phyloP scores from a whole-genome alignment of 352 stramenopile species.

The Phytophthora agathidicida region DNA sequence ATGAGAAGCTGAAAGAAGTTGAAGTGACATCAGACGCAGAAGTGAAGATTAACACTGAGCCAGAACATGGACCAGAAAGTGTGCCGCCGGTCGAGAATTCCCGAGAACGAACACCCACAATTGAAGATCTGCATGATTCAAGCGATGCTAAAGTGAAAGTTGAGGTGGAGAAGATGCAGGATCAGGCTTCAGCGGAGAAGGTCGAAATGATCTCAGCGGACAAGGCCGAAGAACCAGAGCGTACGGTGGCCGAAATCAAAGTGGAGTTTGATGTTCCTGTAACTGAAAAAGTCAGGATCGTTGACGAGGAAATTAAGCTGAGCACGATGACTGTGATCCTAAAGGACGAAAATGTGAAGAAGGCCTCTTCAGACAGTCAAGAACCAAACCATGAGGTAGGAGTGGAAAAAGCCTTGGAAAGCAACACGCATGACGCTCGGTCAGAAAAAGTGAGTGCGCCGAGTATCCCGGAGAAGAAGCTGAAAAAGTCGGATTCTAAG shows the following conservation, averaged over 20 bases:
- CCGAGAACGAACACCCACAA: not conserved
- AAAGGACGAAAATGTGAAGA: conserved; percentile 4
- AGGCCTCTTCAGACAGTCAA: not conserved
- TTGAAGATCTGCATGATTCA: not conserved
- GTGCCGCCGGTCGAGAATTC: not conserved
- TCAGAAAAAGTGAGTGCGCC: not conserved
- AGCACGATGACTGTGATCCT: not conserved
- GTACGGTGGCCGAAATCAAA: not conserved
- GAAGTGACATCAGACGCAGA: conserved; percentile 20
- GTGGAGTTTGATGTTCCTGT: not conserved
- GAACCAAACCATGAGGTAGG: not conserved
- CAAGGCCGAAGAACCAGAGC: conserved; percentile 3
- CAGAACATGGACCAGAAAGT: conserved; percentile 3
- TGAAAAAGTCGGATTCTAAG: conserved; percentile 1
- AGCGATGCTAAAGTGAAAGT: not conserved
- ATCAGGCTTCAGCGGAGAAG: too few species aligned
- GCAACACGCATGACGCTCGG: conserved; percentile 5
- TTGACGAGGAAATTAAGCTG: conserved; percentile 9
- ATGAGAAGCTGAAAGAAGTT: conserved; percentile 15
- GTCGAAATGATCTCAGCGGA: not conserved
- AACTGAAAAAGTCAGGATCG: conserved; percentile 2
- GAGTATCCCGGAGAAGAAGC: not conserved
- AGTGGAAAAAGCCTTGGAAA: not conserved
- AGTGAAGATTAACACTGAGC: conserved; percentile 6
- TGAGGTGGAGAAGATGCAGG: not conserved